These are phyloP conservation scores for Yamadazyma buinensis DNA, from an alignment of 1,139 yeast species.

Conservation along the genomic window DNA sequence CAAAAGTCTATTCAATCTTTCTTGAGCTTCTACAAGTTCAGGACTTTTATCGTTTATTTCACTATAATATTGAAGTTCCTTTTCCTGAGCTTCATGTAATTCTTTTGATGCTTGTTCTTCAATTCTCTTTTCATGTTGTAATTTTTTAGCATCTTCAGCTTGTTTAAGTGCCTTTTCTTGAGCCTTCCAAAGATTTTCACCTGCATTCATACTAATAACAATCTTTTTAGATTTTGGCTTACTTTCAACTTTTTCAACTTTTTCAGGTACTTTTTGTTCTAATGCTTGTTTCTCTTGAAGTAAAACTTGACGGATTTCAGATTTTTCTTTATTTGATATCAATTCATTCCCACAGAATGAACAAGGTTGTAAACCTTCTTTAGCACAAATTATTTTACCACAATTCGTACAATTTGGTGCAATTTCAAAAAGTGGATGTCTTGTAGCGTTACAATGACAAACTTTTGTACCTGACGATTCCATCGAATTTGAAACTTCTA, in stretches of 20 bases:
- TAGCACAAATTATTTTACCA: conserved; percentile 87
- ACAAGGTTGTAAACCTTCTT: conserved; percentile 91
- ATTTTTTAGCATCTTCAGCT: conserved; percentile 38
- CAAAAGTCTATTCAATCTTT: conserved; percentile 65
- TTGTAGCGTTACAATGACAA: conserved; percentile 81
- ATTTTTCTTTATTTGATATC: conserved; percentile 55
- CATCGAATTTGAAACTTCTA: conserved; percentile 25
- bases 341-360: conserved; percentile 73
- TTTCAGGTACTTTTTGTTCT: conserved; percentile 6
- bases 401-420: conserved; percentile 94
- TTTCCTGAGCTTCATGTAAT: conserved; percentile 27
- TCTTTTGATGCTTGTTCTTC: conserved; percentile 22
- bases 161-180: conserved; percentile 61
- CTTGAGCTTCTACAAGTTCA: conserved; percentile 65
- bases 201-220: conserved; percentile 51
- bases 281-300: conserved; percentile 38
- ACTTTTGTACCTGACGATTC: conserved; percentile 19
- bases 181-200: conserved; percentile 64
- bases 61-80: conserved; percentile 33
- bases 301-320: conserved; percentile 53
- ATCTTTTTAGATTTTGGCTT: conserved; percentile 32
- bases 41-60: conserved; percentile 37
- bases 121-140: conserved; percentile 22
- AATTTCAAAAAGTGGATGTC: conserved; percentile 83
- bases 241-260: conserved; percentile 10